Percentiles rank a stretch among this genome's conserved stretches.
These are phyloP conservation scores for Oryza punctata DNA, from an alignment of 176 grass and related monocot species.

Conservation along the genomic window DNA sequence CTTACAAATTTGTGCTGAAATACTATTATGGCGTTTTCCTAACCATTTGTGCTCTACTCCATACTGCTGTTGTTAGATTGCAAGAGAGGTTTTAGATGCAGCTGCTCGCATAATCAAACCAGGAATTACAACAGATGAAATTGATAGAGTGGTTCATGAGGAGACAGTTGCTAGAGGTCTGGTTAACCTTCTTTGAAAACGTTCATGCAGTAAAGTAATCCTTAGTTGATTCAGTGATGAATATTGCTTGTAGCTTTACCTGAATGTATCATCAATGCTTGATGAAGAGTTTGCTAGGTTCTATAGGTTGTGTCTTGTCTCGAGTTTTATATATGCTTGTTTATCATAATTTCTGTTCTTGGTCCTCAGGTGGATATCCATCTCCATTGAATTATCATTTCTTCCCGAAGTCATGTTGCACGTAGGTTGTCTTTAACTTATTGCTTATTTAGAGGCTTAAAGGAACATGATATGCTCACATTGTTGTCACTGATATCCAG, in stretches of 20 bases:
- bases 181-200: slow-evolving; percentile 32
- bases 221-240: slow-evolving; percentile 14
- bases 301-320: slow-evolving; percentile 16
- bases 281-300: neutral
- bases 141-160: slow-evolving; percentile 96
- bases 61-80: slow-evolving; percentile 56
- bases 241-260: slow-evolving; percentile 19
- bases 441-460: slow-evolving; percentile 24
- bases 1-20: neutral
- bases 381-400: slow-evolving; percentile 97
- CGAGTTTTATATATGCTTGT: slow-evolving; percentile 19
- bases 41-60: slow-evolving; percentile 18
- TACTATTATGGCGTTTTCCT: slow-evolving; percentile 5
- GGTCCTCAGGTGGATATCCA: slow-evolving; percentile 89
- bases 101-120: slow-evolving; percentile 82
- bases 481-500: slow-evolving; percentile 49
- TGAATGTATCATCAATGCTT: neutral
- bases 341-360: slow-evolving; percentile 30
- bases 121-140: slow-evolving; percentile 98
- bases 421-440: slow-evolving; percentile 70
- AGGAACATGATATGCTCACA: slow-evolving; percentile 27
- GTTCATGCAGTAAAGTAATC: slow-evolving; percentile 24
- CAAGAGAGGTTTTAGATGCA: slow-evolving; percentile 95
- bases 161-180: slow-evolving; percentile 84
- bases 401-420: slow-evolving; percentile 99